Conservation (phyloP, 805 yeast species). For the Hanseniaspora taiwanica region DNA sequence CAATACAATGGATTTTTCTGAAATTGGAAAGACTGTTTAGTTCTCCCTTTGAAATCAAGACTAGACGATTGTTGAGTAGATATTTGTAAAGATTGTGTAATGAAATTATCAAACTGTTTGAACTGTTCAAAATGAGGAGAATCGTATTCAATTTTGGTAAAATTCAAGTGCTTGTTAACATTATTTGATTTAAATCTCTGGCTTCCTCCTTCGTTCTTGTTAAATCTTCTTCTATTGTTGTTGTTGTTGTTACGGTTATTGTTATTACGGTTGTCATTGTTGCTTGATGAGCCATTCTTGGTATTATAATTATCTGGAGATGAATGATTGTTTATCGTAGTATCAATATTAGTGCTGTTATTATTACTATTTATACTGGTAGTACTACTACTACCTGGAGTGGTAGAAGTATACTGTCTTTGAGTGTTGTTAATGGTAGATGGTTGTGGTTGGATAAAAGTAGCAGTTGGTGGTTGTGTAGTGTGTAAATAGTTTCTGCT, state of each 20-base stretch:
- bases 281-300: background rate
- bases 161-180: conserved; percentile 5
- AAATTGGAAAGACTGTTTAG: conserved; percentile 17
- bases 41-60: conserved; percentile 14
- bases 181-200: conserved; percentile 5
- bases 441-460: background rate
- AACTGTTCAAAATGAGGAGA: conserved; percentile 40
- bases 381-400: conserved; percentile 9
- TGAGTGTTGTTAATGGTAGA: conserved; percentile 8
- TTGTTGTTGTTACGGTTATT: conserved; percentile 9
- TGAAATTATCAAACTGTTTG: conserved; percentile 39
- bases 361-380: conserved; percentile 6
- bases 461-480: background rate
- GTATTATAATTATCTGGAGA: too few species aligned
- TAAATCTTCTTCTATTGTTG: conserved; percentile 10
- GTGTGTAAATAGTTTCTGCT: conserved; percentile 25
- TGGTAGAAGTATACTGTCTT: conserved; percentile 14
- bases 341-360: conserved; percentile 1
- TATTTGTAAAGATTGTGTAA: conserved; percentile 24
- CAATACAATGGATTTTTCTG: conserved; percentile 28
- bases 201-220: conserved; percentile 4
- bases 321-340: background rate
- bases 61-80: conserved; percentile 21
- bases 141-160: conserved; percentile 15
- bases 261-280: conserved; percentile 4